A percentile compares a stretch with the other conserved stretches of the same genome.
Evolutionary conservation across 2,329 filamentous ascomycete species (phyloP).

Genomic region (Emericellopsis atlantica): DNA sequence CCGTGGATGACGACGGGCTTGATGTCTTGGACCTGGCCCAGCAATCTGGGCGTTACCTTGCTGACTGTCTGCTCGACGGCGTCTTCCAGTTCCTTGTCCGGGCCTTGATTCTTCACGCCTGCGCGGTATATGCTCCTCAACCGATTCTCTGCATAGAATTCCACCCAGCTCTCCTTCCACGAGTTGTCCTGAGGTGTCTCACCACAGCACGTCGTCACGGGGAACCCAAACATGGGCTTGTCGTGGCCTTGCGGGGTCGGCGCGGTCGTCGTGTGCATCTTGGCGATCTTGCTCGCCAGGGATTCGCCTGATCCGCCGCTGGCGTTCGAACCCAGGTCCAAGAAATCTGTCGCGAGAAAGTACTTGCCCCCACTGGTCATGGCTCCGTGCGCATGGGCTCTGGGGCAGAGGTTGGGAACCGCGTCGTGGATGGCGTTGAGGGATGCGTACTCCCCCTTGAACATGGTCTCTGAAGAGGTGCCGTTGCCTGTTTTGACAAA

Average conservation of each 20-base stretch:
- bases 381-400: constrained; percentile 59
- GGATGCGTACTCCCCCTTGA: constrained; percentile 68
- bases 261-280: constrained; percentile 64
- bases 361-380: constrained; percentile 31
- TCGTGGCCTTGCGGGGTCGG: constrained; percentile 47
- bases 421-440: constrained; percentile 66
- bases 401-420: constrained; percentile 66
- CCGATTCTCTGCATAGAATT: constrained; percentile 68
- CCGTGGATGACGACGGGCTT: constrained; percentile 78
- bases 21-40: constrained; percentile 56
- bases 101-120: constrained; percentile 48
- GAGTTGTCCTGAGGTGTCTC: constrained; percentile 54
- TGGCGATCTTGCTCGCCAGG: constrained; percentile 65
- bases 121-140: constrained; percentile 51
- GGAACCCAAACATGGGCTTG: constrained; percentile 67
- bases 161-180: constrained; percentile 59
- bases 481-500: constrained; percentile 64
- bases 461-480: constrained; percentile 52
- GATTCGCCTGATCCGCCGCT: constrained; percentile 34
- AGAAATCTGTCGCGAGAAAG: constrained; percentile 67
- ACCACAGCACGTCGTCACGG: constrained; percentile 75
- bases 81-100: constrained; percentile 45
- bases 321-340: constrained; percentile 39
- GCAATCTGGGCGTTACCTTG: constrained; percentile 61
- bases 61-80: constrained; percentile 53